Percentiles rank a stretch among this genome's conserved stretches.
Evolutionary conservation across 768 basidiomycete species (phyloP).

Genomic region (Naganishia friedmannii): DNA sequence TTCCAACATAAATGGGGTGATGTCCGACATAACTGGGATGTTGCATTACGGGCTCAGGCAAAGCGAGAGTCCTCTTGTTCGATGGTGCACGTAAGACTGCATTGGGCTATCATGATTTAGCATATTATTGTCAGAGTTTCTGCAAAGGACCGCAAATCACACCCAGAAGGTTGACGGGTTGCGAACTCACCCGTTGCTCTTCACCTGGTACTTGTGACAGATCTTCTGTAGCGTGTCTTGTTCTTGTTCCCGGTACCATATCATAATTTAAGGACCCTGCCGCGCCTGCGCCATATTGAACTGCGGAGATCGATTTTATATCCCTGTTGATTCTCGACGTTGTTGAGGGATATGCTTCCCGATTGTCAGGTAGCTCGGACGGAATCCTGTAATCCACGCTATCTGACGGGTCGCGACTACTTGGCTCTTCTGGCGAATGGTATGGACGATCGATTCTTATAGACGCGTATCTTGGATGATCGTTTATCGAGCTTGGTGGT

Average conservation of each 20-base stretch:
- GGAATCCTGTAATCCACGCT: slow-evolving; percentile 1
- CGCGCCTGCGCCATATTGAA: too few species aligned
- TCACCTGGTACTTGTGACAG: neutral
- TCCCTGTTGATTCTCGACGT: slow-evolving; percentile 22
- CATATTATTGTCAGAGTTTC: slow-evolving; percentile 10
- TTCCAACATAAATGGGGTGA: slow-evolving; percentile 3
- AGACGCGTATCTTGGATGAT: neutral
- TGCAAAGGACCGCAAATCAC: neutral
- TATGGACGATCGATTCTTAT: neutral
- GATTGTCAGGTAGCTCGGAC: slow-evolving; percentile 8
- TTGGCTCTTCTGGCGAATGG: neutral
- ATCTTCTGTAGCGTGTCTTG: slow-evolving; percentile 11
- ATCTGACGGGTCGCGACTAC: neutral
- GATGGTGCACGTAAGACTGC: neutral
- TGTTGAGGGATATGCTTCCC: slow-evolving; percentile 12
- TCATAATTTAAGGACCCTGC: neutral
- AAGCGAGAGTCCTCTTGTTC: slow-evolving; percentile 5
- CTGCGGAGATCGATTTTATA: neutral
- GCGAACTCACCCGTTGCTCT: slow-evolving; percentile 11
- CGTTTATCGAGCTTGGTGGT: neutral
- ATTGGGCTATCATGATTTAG: slow-evolving; percentile 15
- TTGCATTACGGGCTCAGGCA: slow-evolving; percentile 2
- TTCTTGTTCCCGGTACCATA: neutral
- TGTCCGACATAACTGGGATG: neutral
- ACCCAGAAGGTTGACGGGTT: slow-evolving; percentile 9